Percentiles rank a stretch among this genome's conserved stretches.
Evolutionary conservation across 78 protist genomes (phyloP).

Genomic region (Capsaspora owczarzaki): DNA sequence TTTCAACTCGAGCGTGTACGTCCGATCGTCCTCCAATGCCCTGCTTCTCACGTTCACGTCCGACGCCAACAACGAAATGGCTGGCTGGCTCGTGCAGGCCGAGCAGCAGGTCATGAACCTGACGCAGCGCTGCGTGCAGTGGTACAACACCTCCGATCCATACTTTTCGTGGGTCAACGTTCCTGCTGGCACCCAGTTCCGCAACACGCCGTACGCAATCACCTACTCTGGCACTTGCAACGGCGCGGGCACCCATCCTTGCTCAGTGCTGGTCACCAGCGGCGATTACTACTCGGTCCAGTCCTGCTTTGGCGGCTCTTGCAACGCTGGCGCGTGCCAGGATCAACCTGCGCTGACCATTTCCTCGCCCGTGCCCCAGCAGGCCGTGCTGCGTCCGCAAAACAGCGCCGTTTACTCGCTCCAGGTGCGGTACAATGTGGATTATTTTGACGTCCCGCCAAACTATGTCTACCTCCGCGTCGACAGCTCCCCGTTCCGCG

Average conservation of each 20-base stretch:
- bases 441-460: neutral
- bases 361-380: neutral
- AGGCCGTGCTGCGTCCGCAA: neutral
- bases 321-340: neutral
- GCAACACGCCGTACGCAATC: neutral
- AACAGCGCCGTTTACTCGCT: neutral
- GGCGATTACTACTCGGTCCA: neutral
- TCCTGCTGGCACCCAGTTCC: too few species aligned
- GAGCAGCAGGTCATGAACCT: too few species aligned
- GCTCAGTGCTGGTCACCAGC: too few species aligned
- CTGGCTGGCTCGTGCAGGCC: too few species aligned
- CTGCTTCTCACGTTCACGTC: neutral
- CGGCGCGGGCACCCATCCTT: too few species aligned
- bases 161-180: too few species aligned
- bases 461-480: neutral
- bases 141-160: too few species aligned
- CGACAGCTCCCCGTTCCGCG: neutral
- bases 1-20: too few species aligned
- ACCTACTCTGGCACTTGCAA: neutral
- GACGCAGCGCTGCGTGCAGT: too few species aligned
- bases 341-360: neutral
- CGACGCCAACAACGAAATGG: too few species aligned
- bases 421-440: neutral
- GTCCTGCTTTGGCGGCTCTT: neutral
- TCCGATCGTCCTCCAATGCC: neutral